Evolutionary conservation across 2,329 filamentous ascomycete genomes (phyloP).

Genomic region (Cercospora sesami): DNA sequence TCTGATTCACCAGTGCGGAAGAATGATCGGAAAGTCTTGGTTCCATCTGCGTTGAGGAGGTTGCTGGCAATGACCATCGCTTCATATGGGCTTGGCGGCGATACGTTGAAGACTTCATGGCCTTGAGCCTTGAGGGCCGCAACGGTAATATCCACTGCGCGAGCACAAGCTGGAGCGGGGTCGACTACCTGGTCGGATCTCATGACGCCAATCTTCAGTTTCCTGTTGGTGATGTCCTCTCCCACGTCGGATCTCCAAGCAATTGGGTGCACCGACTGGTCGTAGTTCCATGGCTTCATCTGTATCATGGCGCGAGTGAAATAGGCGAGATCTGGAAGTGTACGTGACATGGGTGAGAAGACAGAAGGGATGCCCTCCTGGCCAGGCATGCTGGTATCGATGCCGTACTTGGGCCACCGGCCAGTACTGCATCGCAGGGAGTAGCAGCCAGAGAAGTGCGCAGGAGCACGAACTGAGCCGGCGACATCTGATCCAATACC

Average conservation of each 20-base stretch:
- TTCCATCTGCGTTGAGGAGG: constrained; percentile 82
- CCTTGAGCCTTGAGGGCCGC: constrained; percentile 68
- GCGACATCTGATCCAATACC: constrained; percentile 90
- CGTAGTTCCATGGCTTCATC: constrained; percentile 87
- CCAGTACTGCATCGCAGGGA: constrained; percentile 83
- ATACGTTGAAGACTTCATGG: constrained; percentile 69
- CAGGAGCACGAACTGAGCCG: constrained; percentile 81
- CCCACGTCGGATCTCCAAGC: constrained; percentile 68
- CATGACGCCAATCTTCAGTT: constrained; percentile 72
- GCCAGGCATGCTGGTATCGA: constrained; percentile 84
- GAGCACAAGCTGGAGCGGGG: constrained; percentile 77
- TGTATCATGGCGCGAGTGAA: constrained; percentile 76
- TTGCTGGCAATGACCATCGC: constrained; percentile 74
- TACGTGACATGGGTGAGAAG: constrained; percentile 89
- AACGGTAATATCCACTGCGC: constrained; percentile 71
- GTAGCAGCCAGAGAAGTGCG: constrained; percentile 88
- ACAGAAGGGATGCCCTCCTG: constrained; percentile 88
- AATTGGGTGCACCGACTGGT: constrained; percentile 82
- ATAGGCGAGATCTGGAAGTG: constrained; percentile 77
- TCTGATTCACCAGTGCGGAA: constrained; percentile 76
- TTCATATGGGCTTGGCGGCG: constrained; percentile 61
- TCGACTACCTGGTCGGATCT: constrained; percentile 73
- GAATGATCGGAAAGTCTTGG: constrained; percentile 73
- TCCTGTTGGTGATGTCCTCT: constrained; percentile 61
- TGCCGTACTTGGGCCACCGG: constrained; percentile 82